phyloP scores from a whole-genome alignment of 2,329 filamentous ascomycete species.

The Cladophialophora psammophila region DNA sequence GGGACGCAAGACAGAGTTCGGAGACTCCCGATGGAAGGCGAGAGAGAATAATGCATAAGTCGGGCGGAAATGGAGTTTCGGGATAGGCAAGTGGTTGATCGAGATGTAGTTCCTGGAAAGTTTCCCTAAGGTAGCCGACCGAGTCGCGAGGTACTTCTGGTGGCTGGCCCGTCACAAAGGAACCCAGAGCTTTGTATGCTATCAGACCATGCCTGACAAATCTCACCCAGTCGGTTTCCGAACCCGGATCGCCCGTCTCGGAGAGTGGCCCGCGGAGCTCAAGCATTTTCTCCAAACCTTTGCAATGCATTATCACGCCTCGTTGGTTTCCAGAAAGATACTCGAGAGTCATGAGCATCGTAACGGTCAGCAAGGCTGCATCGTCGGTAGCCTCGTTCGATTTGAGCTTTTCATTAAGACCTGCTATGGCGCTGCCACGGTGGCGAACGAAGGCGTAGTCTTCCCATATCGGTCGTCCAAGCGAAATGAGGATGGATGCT shows the following conservation, averaged over 20 bases:
- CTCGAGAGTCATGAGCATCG: conserved; percentile 39
- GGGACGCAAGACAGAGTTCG: conserved; percentile 32
- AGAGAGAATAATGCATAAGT: conserved; percentile 33
- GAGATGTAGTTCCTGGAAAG: conserved; percentile 34
- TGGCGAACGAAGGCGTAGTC: conserved; percentile 38
- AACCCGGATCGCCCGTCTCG: conserved; percentile 14
- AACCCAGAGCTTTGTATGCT: conserved; percentile 36
- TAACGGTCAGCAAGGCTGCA: conserved; percentile 34
- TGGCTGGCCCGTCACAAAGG: conserved; percentile 36
- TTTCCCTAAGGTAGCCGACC: conserved; percentile 28
- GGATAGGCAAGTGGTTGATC: conserved; percentile 35
- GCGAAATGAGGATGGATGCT: conserved; percentile 36
- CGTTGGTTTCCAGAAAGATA: conserved; percentile 36
- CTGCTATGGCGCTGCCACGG: conserved; percentile 35
- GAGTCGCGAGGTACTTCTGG: conserved; percentile 30
- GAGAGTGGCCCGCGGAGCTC: conserved; percentile 31
- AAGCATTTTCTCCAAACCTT: conserved; percentile 36
- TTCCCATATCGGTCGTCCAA: conserved; percentile 31
- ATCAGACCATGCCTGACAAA: conserved; percentile 36
- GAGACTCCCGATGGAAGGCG: conserved; percentile 34
- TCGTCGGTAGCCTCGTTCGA: conserved; percentile 28
- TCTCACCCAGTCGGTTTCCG: conserved; percentile 31
- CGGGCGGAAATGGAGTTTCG: conserved; percentile 32
- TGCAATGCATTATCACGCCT: conserved; percentile 35
- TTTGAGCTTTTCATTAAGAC: conserved; percentile 31